These are phyloP conservation scores for Asparagopsis taxiformis DNA, from an alignment of 31 red algal species.

Conservation along the genomic window DNA sequence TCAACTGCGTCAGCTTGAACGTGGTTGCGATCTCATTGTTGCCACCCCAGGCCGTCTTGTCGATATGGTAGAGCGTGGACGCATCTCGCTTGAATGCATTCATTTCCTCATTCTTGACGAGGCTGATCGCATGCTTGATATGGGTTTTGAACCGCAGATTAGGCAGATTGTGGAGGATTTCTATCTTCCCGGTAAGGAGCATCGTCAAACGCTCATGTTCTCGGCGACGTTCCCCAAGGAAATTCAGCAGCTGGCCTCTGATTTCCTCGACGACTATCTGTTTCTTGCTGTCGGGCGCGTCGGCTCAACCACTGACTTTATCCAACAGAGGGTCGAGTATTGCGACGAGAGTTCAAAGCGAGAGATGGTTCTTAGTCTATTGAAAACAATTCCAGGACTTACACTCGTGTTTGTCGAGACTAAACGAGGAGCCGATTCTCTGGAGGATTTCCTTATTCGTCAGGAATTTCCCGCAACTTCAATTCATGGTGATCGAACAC, in stretches of 20 bases:
- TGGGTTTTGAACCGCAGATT: slow-evolving; percentile 99
- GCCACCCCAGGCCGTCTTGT: slow-evolving; percentile 98
- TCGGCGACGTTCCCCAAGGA: slow-evolving; percentile 97
- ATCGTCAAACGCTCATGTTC: slow-evolving; percentile 98
- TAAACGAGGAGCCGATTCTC: slow-evolving; percentile 88
- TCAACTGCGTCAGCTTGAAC: slow-evolving; percentile 85
- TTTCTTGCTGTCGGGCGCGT: slow-evolving; percentile 93
- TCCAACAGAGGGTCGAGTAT: slow-evolving; percentile 89
- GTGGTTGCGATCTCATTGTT: slow-evolving; percentile 94
- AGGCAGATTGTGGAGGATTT: slow-evolving; percentile 92
- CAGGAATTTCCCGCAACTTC: slow-evolving; percentile 86
- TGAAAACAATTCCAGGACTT: slow-evolving; percentile 88
- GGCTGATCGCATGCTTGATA: slow-evolving; percentile 99
- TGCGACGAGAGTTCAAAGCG: slow-evolving; percentile 76
- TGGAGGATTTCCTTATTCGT: slow-evolving; percentile 87
- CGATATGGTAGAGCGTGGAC: slow-evolving; percentile 92
- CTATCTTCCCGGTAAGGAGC: slow-evolving; percentile 72
- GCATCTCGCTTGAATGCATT: slow-evolving; percentile 79
- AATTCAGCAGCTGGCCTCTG: slow-evolving; percentile 95
- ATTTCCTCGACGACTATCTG: slow-evolving; percentile 96
- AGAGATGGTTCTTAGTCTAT: slow-evolving; percentile 87
- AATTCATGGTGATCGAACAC: slow-evolving; percentile 95
- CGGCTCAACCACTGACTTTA: slow-evolving; percentile 96
- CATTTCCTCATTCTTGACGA: slow-evolving; percentile 95
- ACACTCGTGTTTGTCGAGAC: slow-evolving; percentile 97